A percentile compares a stretch with the other conserved stretches of the same genome.
Evolutionary conservation across 2,329 filamentous ascomycete species (phyloP).

Genomic region (Sporothrix curviconia): DNA sequence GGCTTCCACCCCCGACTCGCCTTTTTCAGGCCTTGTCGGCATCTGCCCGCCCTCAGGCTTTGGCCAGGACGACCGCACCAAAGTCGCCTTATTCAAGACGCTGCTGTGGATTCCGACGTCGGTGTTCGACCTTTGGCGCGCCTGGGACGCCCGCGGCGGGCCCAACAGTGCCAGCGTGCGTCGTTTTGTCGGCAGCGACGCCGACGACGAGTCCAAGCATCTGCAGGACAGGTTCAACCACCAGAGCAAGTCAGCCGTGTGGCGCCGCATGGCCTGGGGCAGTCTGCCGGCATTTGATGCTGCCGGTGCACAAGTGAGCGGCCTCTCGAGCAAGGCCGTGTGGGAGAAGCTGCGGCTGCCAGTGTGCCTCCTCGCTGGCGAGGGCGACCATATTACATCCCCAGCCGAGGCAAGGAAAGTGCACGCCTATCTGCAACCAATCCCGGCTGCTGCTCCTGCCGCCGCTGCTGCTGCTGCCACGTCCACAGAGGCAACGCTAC

Average conservation of each 20-base stretch:
- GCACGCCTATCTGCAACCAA: slow-evolving; percentile 16
- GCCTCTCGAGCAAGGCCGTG: slow-evolving; percentile 60
- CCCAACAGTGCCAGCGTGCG: slow-evolving; percentile 68
- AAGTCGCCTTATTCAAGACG: slow-evolving; percentile 45
- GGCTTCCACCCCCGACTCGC: slow-evolving; percentile 44
- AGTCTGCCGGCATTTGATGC: slow-evolving; percentile 54
- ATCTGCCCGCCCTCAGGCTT: slow-evolving; percentile 72
- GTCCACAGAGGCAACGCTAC: neutral
- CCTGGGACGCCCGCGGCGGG: slow-evolving; percentile 74
- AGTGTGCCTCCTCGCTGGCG: slow-evolving; percentile 71
- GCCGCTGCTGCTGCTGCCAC: neutral
- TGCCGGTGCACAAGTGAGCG: slow-evolving; percentile 46
- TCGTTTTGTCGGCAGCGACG: slow-evolving; percentile 65
- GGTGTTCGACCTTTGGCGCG: slow-evolving; percentile 69
- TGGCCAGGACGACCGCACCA: slow-evolving; percentile 45
- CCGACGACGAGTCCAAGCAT: slow-evolving; percentile 58
- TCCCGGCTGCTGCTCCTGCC: too few relatives aligned
- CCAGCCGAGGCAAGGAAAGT: slow-evolving; percentile 32
- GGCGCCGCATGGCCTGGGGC: slow-evolving; percentile 73
- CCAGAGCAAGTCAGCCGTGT: slow-evolving; percentile 76
- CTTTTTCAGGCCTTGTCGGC: slow-evolving; percentile 56
- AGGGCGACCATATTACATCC: slow-evolving; percentile 64
- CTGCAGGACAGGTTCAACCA: slow-evolving; percentile 71
- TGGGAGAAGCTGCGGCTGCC: slow-evolving; percentile 71
- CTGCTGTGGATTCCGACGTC: slow-evolving; percentile 63